Percentiles rank a stretch among this genome's conserved stretches.
phyloP scores from a whole-genome alignment of 768 basidiomycete genomes.

The Podaxis carcinomalis region DNA sequence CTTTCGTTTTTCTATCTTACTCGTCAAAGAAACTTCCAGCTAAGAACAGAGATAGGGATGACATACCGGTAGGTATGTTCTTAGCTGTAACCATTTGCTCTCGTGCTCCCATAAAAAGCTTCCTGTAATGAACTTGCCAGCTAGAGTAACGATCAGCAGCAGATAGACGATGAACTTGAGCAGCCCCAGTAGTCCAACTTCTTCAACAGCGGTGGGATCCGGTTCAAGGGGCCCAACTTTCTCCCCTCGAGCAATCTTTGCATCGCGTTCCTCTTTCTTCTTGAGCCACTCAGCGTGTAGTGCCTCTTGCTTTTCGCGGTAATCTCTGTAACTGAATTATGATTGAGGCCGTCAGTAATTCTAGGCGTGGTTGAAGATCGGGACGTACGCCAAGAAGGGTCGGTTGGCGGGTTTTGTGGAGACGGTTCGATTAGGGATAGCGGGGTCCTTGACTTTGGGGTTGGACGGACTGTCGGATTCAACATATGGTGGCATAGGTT shows the following conservation, averaged over 20 bases:
- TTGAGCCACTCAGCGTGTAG: conserved; percentile 62
- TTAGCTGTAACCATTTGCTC: conserved; percentile 54
- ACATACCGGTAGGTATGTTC: conserved; percentile 63
- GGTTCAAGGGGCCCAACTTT: conserved; percentile 66
- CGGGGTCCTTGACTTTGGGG: conserved; percentile 57
- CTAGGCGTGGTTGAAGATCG: neutral
- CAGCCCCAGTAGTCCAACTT: conserved; percentile 60
- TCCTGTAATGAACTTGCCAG: conserved; percentile 84
- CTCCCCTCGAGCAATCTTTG: conserved; percentile 71
- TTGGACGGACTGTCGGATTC: conserved; percentile 38
- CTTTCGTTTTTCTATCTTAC: conserved; percentile 46
- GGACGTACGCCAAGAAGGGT: conserved; percentile 71
- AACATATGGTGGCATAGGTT: conserved; percentile 31
- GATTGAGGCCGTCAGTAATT: conserved; percentile 12
- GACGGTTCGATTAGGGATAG: conserved; percentile 65
- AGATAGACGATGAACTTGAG: conserved; percentile 66
- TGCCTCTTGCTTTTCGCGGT: conserved; percentile 55
- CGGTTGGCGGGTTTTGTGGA: conserved; percentile 80
- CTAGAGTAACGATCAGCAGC: conserved; percentile 48
- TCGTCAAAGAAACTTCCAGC: conserved; percentile 11
- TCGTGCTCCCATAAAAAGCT: conserved; percentile 83
- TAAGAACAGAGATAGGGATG: neutral
- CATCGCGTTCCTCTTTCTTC: conserved; percentile 68
- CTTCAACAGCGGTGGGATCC: conserved; percentile 67
- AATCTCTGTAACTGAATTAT: conserved; percentile 56